Conservation (phyloP, 2,329 filamentous ascomycete genomes). For the Aspergillus persii region DNA sequence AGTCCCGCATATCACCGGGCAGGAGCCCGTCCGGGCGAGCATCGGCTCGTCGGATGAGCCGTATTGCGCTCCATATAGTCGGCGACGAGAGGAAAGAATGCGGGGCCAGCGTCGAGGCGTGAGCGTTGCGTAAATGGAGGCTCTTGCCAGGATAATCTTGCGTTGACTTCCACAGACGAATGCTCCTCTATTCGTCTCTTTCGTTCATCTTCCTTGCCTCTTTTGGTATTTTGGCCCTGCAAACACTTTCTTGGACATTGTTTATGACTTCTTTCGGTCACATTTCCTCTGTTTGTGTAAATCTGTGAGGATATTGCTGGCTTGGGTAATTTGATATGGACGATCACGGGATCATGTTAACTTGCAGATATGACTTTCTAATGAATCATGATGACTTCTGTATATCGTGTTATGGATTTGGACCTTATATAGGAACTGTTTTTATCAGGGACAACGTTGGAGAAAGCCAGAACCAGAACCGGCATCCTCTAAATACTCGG, state of each 20-base stretch:
- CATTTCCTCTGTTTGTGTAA: neutral
- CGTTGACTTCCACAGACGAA: neutral
- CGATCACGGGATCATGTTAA: neutral
- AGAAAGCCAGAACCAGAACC: no score
- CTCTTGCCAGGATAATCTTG: no score
- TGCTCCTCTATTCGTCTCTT: neutral
- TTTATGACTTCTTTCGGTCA: neutral
- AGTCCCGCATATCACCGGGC: slow-evolving; percentile 39
- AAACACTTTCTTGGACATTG: neutral
- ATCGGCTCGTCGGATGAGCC: slow-evolving; percentile 42
- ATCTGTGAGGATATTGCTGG: neutral
- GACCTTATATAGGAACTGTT: neutral
- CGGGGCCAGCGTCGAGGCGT: slow-evolving; percentile 33
- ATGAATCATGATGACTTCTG: neutral
- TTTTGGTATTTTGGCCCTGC: neutral
- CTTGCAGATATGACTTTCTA: neutral
- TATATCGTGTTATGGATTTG: neutral
- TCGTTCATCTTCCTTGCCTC: neutral
- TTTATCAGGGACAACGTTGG: no score
- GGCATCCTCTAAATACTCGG: no score
- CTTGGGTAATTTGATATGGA: neutral
- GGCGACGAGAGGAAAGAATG: slow-evolving; percentile 39
- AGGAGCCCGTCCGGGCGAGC: slow-evolving; percentile 35
- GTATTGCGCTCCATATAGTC: slow-evolving; percentile 40
- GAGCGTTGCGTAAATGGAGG: slow-evolving; percentile 27